Base-by-base conservation (phyloP, 345 rosid genomes). In the Camelina hispida region DNA sequence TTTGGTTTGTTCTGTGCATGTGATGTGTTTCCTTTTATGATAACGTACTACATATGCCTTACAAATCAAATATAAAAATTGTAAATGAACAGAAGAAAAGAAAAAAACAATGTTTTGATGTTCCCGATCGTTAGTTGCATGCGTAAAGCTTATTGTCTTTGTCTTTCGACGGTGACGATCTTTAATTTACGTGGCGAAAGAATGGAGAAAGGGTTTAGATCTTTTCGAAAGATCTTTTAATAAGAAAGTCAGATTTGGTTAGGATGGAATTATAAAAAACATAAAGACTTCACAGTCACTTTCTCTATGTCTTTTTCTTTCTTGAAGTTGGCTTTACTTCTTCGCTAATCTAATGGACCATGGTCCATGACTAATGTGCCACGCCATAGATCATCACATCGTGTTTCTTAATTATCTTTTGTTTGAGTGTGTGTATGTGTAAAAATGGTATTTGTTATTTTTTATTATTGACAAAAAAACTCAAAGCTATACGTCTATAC, bases 11-110 rank as follows among this genome's bases (percentile, higher is more conserved):
- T 11, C 5, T n/a, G 18, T 63, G 44, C 80, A 77, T 77, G 80
- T 77, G 80, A 37, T 63, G 51, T 77, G 80, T 70, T 77, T 46
- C 34, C 32, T 44, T 54, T 11, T 12, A 15, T 20, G 56, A n/a
- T 34, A 9, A 37, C 14, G 34, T 50, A 47, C 17, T 17, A n/a
- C 35, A 18, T 47, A 7, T 32, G 1, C 8, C 8, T 32, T 32
- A 32, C 22, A 2, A 10, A 42, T 14, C 30, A 22, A 20, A 54
- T 42, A 28, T 4, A 32, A 32, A n/a, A 8, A 35, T 54, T 68
- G 32, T 57, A 18, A 6, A 32, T 46, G 37, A 56, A n/a, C 0
- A 6, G 16, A 42, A 42, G 17, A 3, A 22, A 61, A 61, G n/a
- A 2, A 11, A 23, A 61, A 2, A 37, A 37, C 17, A 17, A 2